Evolutionary conservation across 2,329 filamentous ascomycete genomes (phyloP), one percentile per base, ranked within the genome.

Genomic region (Xylariaceae sp.): DNA sequence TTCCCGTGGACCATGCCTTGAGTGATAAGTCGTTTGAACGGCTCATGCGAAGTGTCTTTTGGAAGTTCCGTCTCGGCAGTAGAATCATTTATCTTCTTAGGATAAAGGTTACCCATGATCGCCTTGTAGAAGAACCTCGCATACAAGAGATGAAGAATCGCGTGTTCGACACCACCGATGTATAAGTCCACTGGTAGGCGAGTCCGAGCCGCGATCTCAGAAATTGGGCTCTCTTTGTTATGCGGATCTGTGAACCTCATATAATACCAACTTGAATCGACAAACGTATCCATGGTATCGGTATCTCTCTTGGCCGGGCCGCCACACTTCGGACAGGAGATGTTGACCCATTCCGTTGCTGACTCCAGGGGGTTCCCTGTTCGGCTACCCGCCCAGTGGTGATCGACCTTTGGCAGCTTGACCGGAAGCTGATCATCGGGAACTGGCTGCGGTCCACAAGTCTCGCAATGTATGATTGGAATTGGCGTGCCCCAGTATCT

Each of bases 271-370:
- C 90, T 95, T 1, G 90, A 95, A 72, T 95, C 91, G 57, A 96
- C 91, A 72, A 96, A 96, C 0, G 91, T 96, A 70, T 96, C 91
- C 91, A 96, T 95, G 2, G 91, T 96, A 68, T 96, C 91, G 0
- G 91, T 95, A 61, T 96, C 91, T 60, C 91, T 81, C 67, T 84
- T 87, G 5, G 89, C 91, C 29, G 82, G 72, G 1, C 80, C 77
- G 12, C 79, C 74, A 64, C 91, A 96, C 62, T 81, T 81, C 4
- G 91, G 91, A 66, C 91, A 96, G 2, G 76, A 70, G 0, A 85
- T 88, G 63, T 91, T 83, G 45, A 89, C 77, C 84, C 89, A 96
- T 6, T 86, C 82, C 9, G 83, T 73, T 1, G 85, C 83, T 26
- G 81, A 78, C 60, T 88, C 87, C 19, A 95, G 76, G 0, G 89